phyloP scores from a whole-genome alignment of 2,329 filamentous ascomycete species.

The Penicillium italicum region DNA sequence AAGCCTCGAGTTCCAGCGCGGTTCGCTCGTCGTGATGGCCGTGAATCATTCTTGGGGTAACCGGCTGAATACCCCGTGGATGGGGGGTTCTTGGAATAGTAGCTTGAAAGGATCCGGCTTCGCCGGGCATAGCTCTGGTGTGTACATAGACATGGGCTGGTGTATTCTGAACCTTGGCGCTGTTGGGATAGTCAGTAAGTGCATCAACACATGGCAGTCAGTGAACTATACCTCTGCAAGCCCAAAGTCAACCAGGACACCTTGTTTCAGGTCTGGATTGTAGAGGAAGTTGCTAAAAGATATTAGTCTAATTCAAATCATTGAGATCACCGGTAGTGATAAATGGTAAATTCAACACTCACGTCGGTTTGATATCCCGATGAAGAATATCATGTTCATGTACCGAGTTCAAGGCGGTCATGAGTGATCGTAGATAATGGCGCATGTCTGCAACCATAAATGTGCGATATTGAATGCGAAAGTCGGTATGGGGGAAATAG shows the following conservation, averaged over 20 bases:
- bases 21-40: constrained; percentile 85
- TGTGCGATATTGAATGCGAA: constrained; percentile 82
- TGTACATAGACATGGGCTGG: constrained; percentile 68
- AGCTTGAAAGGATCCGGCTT: constrained; percentile 52
- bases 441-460: constrained; percentile 84
- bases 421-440: constrained; percentile 83
- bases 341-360: constrained; percentile 24
- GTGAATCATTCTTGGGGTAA: constrained; percentile 85
- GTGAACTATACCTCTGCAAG: constrained; percentile 64
- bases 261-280: constrained; percentile 68
- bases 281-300: constrained; percentile 75
- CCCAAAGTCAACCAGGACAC: constrained; percentile 98
- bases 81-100: constrained; percentile 54
- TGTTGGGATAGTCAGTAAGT: constrained; percentile 16
- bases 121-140: constrained; percentile 62
- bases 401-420: constrained; percentile 78
- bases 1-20: constrained; percentile 93
- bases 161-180: constrained; percentile 54
- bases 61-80: constrained; percentile 53
- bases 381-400: constrained; percentile 84
- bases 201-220: not conserved
- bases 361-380: constrained; percentile 92
- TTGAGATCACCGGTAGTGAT: too few relatives aligned
- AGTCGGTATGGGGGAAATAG: constrained; percentile 94
- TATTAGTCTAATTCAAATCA: constrained; percentile 1